Conservation (phyloP, 2,329 filamentous ascomycete genomes). For the Amesomyces nigricolor region DNA sequence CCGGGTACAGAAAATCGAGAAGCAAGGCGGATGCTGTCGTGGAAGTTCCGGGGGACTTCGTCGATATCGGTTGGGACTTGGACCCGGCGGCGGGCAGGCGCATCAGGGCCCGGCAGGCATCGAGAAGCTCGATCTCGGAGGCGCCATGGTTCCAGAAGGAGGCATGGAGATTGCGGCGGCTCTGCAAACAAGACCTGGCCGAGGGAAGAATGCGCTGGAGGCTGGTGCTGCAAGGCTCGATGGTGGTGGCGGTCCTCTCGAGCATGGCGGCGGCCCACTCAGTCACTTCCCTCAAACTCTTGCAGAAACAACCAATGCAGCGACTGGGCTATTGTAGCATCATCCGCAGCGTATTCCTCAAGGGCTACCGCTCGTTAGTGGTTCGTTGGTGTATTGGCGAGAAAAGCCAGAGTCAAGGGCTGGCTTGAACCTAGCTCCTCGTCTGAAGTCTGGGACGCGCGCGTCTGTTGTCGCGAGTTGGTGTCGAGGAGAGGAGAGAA, state of each 20-base stretch:
- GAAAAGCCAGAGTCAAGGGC: not conserved
- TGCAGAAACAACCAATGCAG: not conserved
- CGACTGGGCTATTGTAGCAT: not conserved
- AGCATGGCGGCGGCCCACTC: conserved; percentile 42
- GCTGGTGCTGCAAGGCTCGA: conserved; percentile 51
- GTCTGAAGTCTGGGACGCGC: no score
- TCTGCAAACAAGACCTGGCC: conserved; percentile 34
- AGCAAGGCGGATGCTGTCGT: conserved; percentile 42
- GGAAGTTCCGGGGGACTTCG: conserved; percentile 24
- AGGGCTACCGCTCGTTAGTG: not conserved
- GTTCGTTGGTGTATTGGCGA: not conserved
- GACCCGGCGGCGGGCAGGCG: conserved; percentile 29
- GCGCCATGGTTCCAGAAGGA: conserved; percentile 53
- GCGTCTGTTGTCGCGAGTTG: no score
- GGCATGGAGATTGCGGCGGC: conserved; percentile 41
- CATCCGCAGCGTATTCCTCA: not conserved
- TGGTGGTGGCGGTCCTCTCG: conserved; percentile 50
- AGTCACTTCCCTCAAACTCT: not conserved
- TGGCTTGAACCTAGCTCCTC: not conserved
- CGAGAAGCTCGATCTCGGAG: conserved; percentile 43
- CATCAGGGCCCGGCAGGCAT: conserved; percentile 37
- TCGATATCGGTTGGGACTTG: conserved; percentile 15
- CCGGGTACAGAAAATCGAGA: conserved; percentile 53
- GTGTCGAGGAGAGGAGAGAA: no score
- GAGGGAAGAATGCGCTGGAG: conserved; percentile 47